Evolutionary conservation across 2,329 filamentous ascomycete species (phyloP), one percentile per base, ranked within the genome.

Genomic region (Colletotrichum horii): DNA sequence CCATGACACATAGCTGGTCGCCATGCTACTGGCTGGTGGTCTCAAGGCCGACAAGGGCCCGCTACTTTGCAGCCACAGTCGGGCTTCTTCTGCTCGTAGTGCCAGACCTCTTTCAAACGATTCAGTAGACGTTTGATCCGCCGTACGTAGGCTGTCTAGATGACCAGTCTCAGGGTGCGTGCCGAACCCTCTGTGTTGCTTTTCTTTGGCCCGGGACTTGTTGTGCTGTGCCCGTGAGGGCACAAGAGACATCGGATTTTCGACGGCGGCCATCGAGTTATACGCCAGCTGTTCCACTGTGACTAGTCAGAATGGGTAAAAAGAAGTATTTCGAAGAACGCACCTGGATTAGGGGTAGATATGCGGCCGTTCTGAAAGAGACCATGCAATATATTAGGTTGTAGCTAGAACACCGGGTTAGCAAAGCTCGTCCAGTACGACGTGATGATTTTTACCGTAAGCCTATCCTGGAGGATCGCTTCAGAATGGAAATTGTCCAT

Each of bases 401-500:
- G 83, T 6, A 87, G 79, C 86, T 88, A 30, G 6, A 43, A 26
- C n/a, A 11, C 19, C 8, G 6, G 28, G 32, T 72, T 34, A 76
- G 66, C 9, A 26, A 16, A 70, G 38, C 61, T 75, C 19, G 69
- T 32, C 67, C n/a, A 64, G 8, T 12, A 64, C 22, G 22, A 52
- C 6, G 61, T 24, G 34, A 64, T 26, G 43, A 30, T 6, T 70
- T 81, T 65, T 70, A 85, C 85, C 8, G 82, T 86, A 4, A 87
- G 72, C 32, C 81, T 81, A 7, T 79, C 77, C 14, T 86, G 85
- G 14, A 87, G 81, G 56, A 94, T 87, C 67, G 88, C 88, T 5
- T 87, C 81, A 1, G 92, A 92, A 15, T 84, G 84, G 76, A 93
- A 94, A 24, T 88, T 88, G 8, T 86, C 82, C 82, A 92, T 88